These are phyloP conservation scores for Alopecurus myosuroides DNA, from an alignment of 176 grass and related monocot species.

Conservation along the genomic window DNA sequence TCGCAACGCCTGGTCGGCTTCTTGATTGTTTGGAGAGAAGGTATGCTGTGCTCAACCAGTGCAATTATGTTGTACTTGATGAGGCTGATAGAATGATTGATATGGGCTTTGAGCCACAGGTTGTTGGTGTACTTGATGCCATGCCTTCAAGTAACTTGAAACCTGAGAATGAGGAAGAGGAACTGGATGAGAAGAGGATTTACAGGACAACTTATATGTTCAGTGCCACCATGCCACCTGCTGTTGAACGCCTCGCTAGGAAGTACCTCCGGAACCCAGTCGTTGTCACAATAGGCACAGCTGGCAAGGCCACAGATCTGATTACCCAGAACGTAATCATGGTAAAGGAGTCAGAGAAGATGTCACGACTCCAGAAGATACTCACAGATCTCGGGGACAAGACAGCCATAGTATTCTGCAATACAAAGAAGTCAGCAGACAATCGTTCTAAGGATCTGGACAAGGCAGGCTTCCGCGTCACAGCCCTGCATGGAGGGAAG, in stretches of 20 bases:
- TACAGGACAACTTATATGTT: slow-evolving; percentile 99
- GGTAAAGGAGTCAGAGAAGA: slow-evolving; percentile 88
- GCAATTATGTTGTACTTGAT: slow-evolving; percentile 97
- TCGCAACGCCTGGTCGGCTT: slow-evolving; percentile 88
- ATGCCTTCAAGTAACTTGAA: slow-evolving; percentile 99
- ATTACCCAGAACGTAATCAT: slow-evolving; percentile 93
- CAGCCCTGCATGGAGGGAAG: slow-evolving; percentile 88
- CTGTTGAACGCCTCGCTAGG: slow-evolving; percentile 90
- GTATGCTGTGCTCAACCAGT: slow-evolving; percentile 95
- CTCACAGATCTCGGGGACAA: slow-evolving; percentile 86
- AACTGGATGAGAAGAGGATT: slow-evolving; percentile 91
- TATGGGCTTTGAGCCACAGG: slow-evolving; percentile 98
- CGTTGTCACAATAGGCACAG: slow-evolving; percentile 93
- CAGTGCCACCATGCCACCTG: slow-evolving; percentile 95
- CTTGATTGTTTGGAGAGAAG: slow-evolving; percentile 95
- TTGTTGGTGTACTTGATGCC: slow-evolving; percentile 85
- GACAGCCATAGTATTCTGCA: slow-evolving; percentile 94
- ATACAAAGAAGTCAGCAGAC: slow-evolving; percentile 93
- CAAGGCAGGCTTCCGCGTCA: slow-evolving; percentile 80
- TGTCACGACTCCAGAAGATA: slow-evolving; percentile 72
- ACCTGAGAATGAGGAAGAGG: slow-evolving; percentile 98
- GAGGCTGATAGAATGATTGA: slow-evolving; percentile 99
- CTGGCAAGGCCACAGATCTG: slow-evolving; percentile 93
- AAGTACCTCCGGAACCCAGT: slow-evolving; percentile 97
- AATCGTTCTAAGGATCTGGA: slow-evolving; percentile 82